Evolutionary conservation across 192 early-diverging fungal genomes (phyloP).

Genomic region (Podila clonocystis): DNA sequence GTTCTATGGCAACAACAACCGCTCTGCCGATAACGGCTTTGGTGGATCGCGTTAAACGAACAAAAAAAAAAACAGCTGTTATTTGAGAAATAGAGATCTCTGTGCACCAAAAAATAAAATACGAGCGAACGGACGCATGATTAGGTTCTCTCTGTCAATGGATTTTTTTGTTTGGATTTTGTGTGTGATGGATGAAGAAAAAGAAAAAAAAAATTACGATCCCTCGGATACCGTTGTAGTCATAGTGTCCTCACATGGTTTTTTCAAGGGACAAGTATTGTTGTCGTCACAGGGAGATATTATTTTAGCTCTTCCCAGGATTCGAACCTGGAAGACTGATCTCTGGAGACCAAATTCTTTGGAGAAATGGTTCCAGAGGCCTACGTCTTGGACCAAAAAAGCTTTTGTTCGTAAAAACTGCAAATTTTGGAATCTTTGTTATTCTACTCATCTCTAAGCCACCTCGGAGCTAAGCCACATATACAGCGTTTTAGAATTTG

Average conservation of each 20-base stretch:
- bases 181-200: neutral
- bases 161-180: neutral
- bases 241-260: conserved; percentile 6
- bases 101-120: no score
- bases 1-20: conserved; percentile 1
- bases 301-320: conserved; percentile 1
- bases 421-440: neutral
- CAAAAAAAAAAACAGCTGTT: no score
- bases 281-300: conserved; percentile 1
- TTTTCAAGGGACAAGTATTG: conserved; percentile 1
- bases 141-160: neutral
- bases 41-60: neutral
- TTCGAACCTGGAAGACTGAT: neutral
- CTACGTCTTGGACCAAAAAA: conserved; percentile 1
- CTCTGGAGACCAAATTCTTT: neutral
- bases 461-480: neutral
- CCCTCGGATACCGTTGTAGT: conserved; percentile 7
- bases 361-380: neutral
- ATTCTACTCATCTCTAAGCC: neutral
- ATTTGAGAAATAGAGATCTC: no score
- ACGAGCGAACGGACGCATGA: no score
- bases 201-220: neutral
- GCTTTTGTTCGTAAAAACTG: neutral
- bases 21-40: no score
- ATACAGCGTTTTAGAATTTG: no score